Evolutionary conservation across 176 grass and related monocot species (phyloP).

Genomic region (Oryza australiensis): DNA sequence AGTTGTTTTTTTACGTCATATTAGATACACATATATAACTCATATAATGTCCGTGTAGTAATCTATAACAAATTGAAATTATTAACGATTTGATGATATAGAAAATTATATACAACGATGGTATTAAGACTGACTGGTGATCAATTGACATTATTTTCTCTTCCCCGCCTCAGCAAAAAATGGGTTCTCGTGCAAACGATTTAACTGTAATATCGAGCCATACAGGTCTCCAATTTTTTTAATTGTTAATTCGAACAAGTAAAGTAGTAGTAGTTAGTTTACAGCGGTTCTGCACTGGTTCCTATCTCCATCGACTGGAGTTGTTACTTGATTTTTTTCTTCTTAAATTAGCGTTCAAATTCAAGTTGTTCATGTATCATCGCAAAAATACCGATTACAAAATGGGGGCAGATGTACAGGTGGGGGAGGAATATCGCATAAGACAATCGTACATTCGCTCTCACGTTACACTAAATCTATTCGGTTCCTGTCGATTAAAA

Average conservation of each 20-base stretch:
- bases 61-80: too few species aligned
- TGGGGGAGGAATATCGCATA: not conserved
- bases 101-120: too few species aligned
- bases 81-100: too few species aligned
- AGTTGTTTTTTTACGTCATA: too few species aligned
- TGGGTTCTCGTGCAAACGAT: not conserved
- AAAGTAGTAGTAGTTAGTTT: not conserved
- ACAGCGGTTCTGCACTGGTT: not conserved
- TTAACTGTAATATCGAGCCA: not conserved
- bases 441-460: not conserved
- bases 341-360: not conserved
- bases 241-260: not conserved
- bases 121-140: not conserved
- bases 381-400: not conserved
- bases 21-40: too few species aligned
- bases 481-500: not conserved
- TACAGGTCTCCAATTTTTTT: not conserved
- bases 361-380: not conserved
- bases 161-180: not conserved
- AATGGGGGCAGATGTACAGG: not conserved
- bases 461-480: not conserved
- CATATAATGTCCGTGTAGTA: too few species aligned
- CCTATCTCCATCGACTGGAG: not conserved
- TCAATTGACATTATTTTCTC: not conserved
- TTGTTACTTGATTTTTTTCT: not conserved